Evolutionary conservation across 2,329 filamentous ascomycete genomes (phyloP).

Genomic region (Fusarium multiceps): DNA sequence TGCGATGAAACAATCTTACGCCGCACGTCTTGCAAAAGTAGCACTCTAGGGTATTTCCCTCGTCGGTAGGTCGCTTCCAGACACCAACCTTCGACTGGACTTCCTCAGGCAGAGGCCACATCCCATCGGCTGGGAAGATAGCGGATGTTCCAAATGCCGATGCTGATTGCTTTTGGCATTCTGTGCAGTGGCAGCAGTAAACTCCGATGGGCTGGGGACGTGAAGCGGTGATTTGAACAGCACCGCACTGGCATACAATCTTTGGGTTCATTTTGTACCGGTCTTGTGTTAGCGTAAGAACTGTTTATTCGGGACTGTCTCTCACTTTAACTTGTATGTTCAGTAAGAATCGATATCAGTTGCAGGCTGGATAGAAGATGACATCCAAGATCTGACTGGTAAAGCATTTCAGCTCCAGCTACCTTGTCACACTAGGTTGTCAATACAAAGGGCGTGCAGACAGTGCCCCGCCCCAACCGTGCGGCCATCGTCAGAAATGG

Average conservation of each 20-base stretch:
- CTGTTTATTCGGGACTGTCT: background rate
- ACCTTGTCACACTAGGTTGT: constrained; percentile 1
- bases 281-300: background rate
- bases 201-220: constrained; percentile 50
- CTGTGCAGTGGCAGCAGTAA: constrained; percentile 60
- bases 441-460: constrained; percentile 9
- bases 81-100: constrained; percentile 49
- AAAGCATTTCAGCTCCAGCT: background rate
- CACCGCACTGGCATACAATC: constrained; percentile 55
- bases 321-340: background rate
- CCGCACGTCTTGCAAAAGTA: constrained; percentile 58
- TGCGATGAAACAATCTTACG: constrained; percentile 60
- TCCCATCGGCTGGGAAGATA: constrained; percentile 54
- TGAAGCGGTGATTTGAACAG: constrained; percentile 52
- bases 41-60: constrained; percentile 57
- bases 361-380: background rate
- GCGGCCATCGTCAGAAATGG: background rate
- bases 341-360: background rate
- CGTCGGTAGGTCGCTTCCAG: constrained; percentile 55
- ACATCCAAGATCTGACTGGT: background rate
- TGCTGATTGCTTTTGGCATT: constrained; percentile 58
- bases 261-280: constrained; percentile 37
- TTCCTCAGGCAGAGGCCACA: constrained; percentile 54
- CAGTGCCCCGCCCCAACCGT: background rate
- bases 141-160: constrained; percentile 61